These are phyloP conservation scores for Ceratobasidium sp. DNA, from an alignment of 1,284 basidiomycete species.

Conservation along the genomic window DNA sequence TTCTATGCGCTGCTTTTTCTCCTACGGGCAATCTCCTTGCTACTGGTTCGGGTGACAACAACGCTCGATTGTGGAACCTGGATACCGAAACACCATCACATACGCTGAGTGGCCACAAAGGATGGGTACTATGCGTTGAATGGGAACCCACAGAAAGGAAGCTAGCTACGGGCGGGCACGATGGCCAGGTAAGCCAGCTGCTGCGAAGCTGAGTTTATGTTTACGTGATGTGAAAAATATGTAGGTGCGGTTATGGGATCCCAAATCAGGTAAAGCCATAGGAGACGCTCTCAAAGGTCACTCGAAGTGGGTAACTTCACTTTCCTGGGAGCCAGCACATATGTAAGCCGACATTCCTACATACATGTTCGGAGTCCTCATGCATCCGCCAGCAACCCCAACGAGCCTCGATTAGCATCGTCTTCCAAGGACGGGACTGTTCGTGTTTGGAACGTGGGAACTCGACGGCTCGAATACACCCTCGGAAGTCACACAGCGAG, in stretches of 20 bases:
- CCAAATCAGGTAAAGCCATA: constrained; percentile 83
- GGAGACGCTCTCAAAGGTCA: constrained; percentile 92
- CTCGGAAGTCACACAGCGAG: constrained; percentile 94
- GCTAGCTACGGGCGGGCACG: constrained; percentile 91
- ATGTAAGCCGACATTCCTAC: constrained; percentile 62
- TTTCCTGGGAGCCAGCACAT: constrained; percentile 97
- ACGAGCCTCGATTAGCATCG: constrained; percentile 87
- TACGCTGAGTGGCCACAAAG: constrained; percentile 87
- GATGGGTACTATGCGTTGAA: constrained; percentile 97
- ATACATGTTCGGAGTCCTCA: background rate
- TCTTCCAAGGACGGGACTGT: constrained; percentile 97
- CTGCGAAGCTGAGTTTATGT: background rate
- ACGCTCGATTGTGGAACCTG: constrained; percentile 94
- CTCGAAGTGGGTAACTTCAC: constrained; percentile 96
- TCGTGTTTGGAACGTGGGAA: constrained; percentile 87
- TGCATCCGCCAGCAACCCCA: constrained; percentile 65
- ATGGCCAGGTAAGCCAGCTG: constrained; percentile 75
- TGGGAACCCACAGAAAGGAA: constrained; percentile 95
- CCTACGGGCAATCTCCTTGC: constrained; percentile 91
- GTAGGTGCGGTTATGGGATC: constrained; percentile 88
- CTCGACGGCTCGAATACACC: constrained; percentile 81
- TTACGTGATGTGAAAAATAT: background rate
- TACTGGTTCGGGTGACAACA: constrained; percentile 95
- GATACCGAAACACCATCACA: constrained; percentile 93
- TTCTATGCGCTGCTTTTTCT: constrained; percentile 94